Evolutionary conservation across 225 moss, liverwort and hornwort species (phyloP).

Genomic region (Sphagnum contortum): DNA sequence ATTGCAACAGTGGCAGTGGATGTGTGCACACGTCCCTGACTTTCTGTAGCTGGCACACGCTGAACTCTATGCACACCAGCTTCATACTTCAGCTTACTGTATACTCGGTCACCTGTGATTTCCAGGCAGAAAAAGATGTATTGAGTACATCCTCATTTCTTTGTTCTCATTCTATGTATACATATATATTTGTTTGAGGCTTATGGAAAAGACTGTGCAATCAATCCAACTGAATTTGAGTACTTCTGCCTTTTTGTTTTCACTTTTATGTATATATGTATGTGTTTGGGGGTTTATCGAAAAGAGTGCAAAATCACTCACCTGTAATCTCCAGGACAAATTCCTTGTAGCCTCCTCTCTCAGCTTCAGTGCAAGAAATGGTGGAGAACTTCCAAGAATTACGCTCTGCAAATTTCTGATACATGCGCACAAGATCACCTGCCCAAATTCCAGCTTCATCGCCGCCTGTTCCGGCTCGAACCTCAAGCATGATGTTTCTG

Average conservation of each 20-base stretch:
- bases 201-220: too few relatives aligned
- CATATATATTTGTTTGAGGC: too few relatives aligned
- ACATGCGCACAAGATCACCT: slow-evolving; percentile 98
- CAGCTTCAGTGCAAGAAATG: slow-evolving; percentile 84
- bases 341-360: slow-evolving; percentile 94
- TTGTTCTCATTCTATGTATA: too few relatives aligned
- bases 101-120: slow-evolving; percentile 86
- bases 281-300: too few relatives aligned
- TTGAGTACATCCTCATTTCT: too few relatives aligned
- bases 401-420: slow-evolving; percentile 94
- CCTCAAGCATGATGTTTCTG: slow-evolving; percentile 98
- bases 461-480: slow-evolving; percentile 93
- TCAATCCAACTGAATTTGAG: too few relatives aligned
- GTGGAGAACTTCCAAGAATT: slow-evolving; percentile 68
- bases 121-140: slow-evolving; percentile 88
- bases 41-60: slow-evolving; percentile 94
- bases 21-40: slow-evolving; percentile 96
- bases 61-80: slow-evolving; percentile 95
- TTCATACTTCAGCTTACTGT: slow-evolving; percentile 97
- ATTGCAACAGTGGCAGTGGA: slow-evolving; percentile 98
- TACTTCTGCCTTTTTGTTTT: too few relatives aligned
- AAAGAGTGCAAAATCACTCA: slow-evolving; percentile 48
- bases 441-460: slow-evolving; percentile 99
- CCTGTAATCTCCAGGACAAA: slow-evolving; percentile 89
- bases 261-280: too few relatives aligned